Base-by-base conservation (phyloP, 495 filamentous ascomycete species). In the Barbatosphaeria neglecta region DNA sequence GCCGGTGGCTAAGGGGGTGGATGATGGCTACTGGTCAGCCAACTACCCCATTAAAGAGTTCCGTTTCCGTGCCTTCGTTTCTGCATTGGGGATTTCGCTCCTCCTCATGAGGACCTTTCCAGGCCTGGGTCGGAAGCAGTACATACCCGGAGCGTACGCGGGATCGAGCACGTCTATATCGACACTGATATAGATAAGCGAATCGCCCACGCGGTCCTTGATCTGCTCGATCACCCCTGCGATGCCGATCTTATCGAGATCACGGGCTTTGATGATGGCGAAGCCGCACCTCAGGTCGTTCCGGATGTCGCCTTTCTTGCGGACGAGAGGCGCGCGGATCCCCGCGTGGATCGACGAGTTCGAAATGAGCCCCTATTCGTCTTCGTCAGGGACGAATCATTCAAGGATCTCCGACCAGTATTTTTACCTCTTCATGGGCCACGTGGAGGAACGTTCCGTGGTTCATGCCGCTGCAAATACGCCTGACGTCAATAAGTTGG, bases 101-200 rank as follows among this genome's bases (percentile, higher is more conserved):
- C n/a, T n/a, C n/a, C n/a, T n/a, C n/a, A n/a, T n/a, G n/a, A n/a
- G n/a, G n/a, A n/a, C n/a, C n/a, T n/a, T n/a, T n/a, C n/a, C 74
- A 48, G 31, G 3, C 17, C 25, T 15, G 39, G 6, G 10, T 7
- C 2, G 39, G 37, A 22, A 18, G 15, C 13, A 24, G 6, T 2
- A 44, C 55, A 35, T 51, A 62, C 64, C 64, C 11, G 64, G 64
- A 20, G 65, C 64, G 50, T 52, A 67, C 2, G 86, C 88, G 4
- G 88, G 87, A 56, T 95, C 88, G 13, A 95, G 62, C 0, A 85
- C 86, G 55, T 95, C 88, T 47, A 94, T 93, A 55, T 95, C 88
- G 37, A 94, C 87, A 45, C 79, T 86, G 37, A 93, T 70, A 57
- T 94, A 94, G 2, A 92, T 83, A 0, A 77, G 82, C 38, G 83